A percentile compares a stretch with the other conserved stretches of the same genome.
These are phyloP conservation scores for Aspergillus calidoustus DNA, from an alignment of 2,329 filamentous ascomycete species.

Conservation along the genomic window DNA sequence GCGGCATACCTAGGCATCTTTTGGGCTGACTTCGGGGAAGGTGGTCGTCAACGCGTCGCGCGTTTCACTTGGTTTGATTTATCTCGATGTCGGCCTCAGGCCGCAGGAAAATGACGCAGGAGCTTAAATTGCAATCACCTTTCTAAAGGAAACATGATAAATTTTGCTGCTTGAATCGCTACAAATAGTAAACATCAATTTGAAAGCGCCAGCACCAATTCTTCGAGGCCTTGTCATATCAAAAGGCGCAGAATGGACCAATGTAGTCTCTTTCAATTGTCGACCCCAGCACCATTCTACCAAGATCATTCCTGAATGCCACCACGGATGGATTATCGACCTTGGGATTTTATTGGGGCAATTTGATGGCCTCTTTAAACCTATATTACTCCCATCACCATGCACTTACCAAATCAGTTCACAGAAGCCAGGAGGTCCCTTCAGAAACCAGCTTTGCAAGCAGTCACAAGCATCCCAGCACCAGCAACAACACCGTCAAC, in stretches of 20 bases:
- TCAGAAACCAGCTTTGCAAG: conserved; percentile 44
- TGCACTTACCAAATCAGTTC: background rate
- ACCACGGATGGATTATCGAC: too few species aligned
- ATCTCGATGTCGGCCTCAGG: conserved; percentile 33
- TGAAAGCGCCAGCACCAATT: too few species aligned
- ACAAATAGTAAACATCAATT: background rate
- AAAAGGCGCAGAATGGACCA: background rate
- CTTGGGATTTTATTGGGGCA: too few species aligned
- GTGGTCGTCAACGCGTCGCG: conserved; percentile 39
- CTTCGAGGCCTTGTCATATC: background rate
- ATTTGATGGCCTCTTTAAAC: background rate
- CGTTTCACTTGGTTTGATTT: conserved; percentile 30
- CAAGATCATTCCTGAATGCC: too few species aligned
- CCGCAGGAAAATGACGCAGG: conserved; percentile 7
- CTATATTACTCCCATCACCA: background rate
- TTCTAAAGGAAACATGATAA: background rate
- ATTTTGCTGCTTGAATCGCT: background rate
- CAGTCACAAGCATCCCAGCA: conserved; percentile 40
- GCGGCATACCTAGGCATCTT: conserved; percentile 45
- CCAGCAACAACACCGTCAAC: conserved; percentile 68
- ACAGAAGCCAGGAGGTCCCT: background rate
- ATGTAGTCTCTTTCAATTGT: too few species aligned
- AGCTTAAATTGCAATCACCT: background rate
- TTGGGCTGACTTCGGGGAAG: conserved; percentile 31
- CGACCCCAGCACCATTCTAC: too few species aligned